phyloP scores from a whole-genome alignment of 2,329 filamentous ascomycete genomes.

The Volutella citrinella region DNA sequence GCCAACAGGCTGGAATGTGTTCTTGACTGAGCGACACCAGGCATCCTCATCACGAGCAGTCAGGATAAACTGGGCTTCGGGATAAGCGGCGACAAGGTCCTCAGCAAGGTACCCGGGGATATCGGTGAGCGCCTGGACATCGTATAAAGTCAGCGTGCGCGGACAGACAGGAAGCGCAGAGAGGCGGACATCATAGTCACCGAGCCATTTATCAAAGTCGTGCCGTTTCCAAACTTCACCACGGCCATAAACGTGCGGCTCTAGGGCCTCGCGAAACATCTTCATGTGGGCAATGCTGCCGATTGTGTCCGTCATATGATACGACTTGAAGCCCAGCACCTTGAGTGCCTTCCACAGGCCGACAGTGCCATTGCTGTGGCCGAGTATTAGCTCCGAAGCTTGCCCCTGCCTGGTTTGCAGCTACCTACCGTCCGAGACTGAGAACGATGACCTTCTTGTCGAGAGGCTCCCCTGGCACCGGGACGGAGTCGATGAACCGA shows the following conservation, averaged over 20 bases:
- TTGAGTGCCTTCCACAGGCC: conserved; percentile 4
- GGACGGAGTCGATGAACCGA: conserved; percentile 3
- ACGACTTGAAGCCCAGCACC: conserved; percentile 1
- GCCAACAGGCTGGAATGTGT: background rate
- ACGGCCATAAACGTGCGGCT: background rate
- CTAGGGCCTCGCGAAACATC: conserved; percentile 5
- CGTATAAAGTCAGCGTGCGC: background rate
- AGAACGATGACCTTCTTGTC: conserved; percentile 1
- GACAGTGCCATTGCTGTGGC: background rate
- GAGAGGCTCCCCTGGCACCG: background rate
- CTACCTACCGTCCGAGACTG: conserved; percentile 2
- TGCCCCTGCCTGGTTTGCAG: background rate
- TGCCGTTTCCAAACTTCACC: conserved; percentile 4
- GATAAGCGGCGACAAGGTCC: conserved; percentile 4
- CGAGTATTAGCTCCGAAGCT: background rate
- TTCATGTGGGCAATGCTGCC: conserved; percentile 4
- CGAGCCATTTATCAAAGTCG: conserved; percentile 9
- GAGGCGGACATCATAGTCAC: conserved; percentile 3
- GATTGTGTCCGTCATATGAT: conserved; percentile 4
- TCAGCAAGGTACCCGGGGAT: conserved; percentile 2
- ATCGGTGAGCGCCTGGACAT: conserved; percentile 4
- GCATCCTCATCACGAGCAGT: conserved; percentile 1
- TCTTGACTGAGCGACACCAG: conserved; percentile 1
- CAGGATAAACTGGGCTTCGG: conserved; percentile 2
- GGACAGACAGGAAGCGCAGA: too few relatives aligned